Conservation (phyloP, 768 basidiomycete species). For the Mycena albidolilacea region DNA sequence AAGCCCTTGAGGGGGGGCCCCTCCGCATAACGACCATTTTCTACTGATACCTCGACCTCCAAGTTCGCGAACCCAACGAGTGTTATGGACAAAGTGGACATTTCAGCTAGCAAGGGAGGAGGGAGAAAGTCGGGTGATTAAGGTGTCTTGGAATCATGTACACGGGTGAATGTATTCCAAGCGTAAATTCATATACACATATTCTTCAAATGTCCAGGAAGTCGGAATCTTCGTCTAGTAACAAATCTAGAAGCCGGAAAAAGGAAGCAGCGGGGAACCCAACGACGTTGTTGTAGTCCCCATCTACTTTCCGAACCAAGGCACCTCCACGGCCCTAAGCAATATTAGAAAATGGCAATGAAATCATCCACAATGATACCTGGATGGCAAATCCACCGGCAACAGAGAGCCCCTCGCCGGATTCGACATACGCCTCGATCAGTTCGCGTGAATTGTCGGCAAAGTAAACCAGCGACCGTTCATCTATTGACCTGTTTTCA, state of each 20-base stretch:
- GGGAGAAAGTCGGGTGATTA: background rate
- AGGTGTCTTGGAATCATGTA: background rate
- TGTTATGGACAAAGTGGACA: too few relatives aligned
- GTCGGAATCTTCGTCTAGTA: slow-evolving; percentile 83
- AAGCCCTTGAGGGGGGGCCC: too few relatives aligned
- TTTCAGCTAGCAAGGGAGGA: too few relatives aligned
- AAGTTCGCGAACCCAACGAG: too few relatives aligned
- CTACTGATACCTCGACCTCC: too few relatives aligned
- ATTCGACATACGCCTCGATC: slow-evolving; percentile 86
- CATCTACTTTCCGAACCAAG: slow-evolving; percentile 88
- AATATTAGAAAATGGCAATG: background rate
- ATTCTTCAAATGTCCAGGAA: slow-evolving; percentile 66
- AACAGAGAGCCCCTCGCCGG: slow-evolving; percentile 87
- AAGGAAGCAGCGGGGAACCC: slow-evolving; percentile 94
- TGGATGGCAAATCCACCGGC: slow-evolving; percentile 97
- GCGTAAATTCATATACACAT: background rate
- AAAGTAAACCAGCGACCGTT: slow-evolving; percentile 86
- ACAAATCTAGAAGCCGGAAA: slow-evolving; percentile 78
- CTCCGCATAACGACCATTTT: too few relatives aligned
- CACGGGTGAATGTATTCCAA: background rate
- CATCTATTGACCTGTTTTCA: slow-evolving; percentile 79
- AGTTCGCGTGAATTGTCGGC: slow-evolving; percentile 71
- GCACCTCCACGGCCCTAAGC: slow-evolving; percentile 84
- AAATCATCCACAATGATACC: slow-evolving; percentile 54
- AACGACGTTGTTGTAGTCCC: slow-evolving; percentile 92